Conservation (phyloP, 106 monocot genomes). For the Amphibolis antarctica region DNA sequence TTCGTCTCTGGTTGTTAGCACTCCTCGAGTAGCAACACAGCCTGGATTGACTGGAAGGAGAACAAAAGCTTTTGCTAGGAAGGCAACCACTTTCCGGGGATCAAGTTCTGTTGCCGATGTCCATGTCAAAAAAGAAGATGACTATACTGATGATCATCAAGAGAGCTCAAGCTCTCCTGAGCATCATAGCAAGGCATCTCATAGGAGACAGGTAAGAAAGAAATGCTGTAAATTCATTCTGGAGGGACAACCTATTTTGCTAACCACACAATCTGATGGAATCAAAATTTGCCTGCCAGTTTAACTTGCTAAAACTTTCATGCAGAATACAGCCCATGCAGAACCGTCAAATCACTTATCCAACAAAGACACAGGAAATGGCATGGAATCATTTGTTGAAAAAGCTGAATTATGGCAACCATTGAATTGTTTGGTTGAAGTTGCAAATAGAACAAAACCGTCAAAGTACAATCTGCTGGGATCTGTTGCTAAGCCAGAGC, state of each 20-base stretch:
- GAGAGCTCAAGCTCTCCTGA: constrained; percentile 39
- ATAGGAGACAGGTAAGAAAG: constrained; percentile 49
- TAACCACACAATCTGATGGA: background rate
- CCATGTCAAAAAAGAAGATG: constrained; percentile 32
- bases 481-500: constrained; percentile 33
- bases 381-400: constrained; percentile 23
- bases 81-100: constrained; percentile 29
- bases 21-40: constrained; percentile 49
- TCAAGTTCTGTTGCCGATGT: constrained; percentile 31
- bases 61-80: constrained; percentile 57
- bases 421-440: constrained; percentile 81
- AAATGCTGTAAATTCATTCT: background rate
- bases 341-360: constrained; percentile 30
- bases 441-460: constrained; percentile 56
- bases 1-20: constrained; percentile 77
- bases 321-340: constrained; percentile 39
- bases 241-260: background rate
- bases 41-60: constrained; percentile 61
- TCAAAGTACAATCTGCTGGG: constrained; percentile 28
- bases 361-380: constrained; percentile 28
- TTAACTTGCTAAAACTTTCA: background rate
- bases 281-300: background rate
- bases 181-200: constrained; percentile 25
- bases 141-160: constrained; percentile 19
- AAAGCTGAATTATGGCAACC: constrained; percentile 72